These are phyloP conservation scores for Didymella arachidicola DNA, from an alignment of 2,329 filamentous ascomycete species.

Conservation along the genomic window DNA sequence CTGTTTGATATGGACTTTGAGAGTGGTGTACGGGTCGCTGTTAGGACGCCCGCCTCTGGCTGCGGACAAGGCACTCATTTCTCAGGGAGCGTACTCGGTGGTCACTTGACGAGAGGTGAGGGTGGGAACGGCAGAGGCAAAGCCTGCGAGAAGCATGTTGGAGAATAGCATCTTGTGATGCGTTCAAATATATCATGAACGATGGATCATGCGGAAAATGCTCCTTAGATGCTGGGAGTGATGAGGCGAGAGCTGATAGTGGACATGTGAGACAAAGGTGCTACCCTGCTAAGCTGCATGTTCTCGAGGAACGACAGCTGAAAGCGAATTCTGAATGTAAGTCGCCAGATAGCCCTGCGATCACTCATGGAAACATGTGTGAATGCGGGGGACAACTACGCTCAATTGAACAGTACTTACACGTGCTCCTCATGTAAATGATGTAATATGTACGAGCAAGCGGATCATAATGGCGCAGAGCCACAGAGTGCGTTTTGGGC, in stretches of 20 bases:
- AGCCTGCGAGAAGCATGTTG: background rate
- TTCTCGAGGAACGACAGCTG: background rate
- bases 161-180: background rate
- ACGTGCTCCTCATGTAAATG: background rate
- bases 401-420: background rate
- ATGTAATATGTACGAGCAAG: background rate
- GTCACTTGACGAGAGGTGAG: background rate
- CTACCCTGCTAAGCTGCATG: background rate
- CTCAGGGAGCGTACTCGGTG: background rate
- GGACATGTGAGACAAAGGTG: background rate
- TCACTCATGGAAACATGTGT: background rate
- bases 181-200: background rate
- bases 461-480: background rate
- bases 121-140: background rate
- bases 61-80: background rate
- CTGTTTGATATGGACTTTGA: background rate
- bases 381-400: background rate
- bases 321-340: background rate
- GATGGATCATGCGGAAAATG: no score
- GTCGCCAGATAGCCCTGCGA: background rate
- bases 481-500: background rate
- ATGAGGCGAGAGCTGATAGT: background rate
- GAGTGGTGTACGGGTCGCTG: background rate
- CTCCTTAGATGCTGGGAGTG: background rate
- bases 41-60: background rate